Evolutionary conservation across 139 green algal genomes (phyloP).

Genomic region (Coelastrella sp.): DNA sequence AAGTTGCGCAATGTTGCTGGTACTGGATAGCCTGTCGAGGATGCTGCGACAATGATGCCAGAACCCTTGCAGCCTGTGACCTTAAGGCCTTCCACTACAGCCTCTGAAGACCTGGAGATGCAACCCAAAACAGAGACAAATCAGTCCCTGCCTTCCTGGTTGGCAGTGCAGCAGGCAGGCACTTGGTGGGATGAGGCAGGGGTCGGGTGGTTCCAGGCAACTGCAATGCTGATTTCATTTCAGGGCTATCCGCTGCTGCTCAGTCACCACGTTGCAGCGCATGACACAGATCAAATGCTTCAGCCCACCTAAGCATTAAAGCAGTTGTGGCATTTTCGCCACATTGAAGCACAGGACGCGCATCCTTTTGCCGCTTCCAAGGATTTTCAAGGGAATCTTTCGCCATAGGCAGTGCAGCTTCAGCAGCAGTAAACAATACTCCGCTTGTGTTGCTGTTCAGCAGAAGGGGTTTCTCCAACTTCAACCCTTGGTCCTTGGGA

Average conservation of each 20-base stretch:
- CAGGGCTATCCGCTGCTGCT: too few relatives aligned
- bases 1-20: slow-evolving; percentile 33
- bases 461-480: neutral
- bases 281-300: too few relatives aligned
- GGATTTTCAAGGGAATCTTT: too few relatives aligned
- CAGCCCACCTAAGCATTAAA: slow-evolving; percentile 7
- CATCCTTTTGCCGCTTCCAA: neutral
- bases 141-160: too few relatives aligned
- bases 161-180: too few relatives aligned
- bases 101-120: slow-evolving; percentile 29
- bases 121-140: too few relatives aligned
- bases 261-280: too few relatives aligned
- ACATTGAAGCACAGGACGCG: neutral
- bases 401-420: neutral
- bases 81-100: neutral
- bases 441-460: slow-evolving; percentile 2
- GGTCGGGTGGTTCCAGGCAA: too few relatives aligned
- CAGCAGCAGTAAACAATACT: neutral
- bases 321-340: slow-evolving; percentile 26
- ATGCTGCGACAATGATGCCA: neutral
- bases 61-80: slow-evolving; percentile 30
- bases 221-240: too few relatives aligned
- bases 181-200: too few relatives aligned
- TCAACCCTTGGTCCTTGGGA: neutral
- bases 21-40: slow-evolving; percentile 7